Conservation (phyloP, 2,329 filamentous ascomycete species). For the Fusarium burgessii region DNA sequence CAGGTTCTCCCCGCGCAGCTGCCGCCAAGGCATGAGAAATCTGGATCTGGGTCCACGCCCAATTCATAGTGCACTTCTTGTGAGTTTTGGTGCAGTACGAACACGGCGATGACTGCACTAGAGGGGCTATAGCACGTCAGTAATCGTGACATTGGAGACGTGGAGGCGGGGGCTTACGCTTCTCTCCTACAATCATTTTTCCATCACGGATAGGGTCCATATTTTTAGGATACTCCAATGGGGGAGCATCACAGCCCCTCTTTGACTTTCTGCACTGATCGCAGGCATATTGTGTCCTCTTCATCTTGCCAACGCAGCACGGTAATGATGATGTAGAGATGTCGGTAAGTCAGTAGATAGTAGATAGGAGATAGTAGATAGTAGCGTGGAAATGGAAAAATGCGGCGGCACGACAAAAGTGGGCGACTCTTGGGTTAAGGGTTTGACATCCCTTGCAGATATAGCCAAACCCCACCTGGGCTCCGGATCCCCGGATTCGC, state of each 20-base stretch:
- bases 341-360: too few relatives aligned
- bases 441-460: background rate
- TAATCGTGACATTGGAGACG: background rate
- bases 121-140: background rate
- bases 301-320: background rate
- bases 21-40: slow-evolving; percentile 16
- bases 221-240: slow-evolving; percentile 5
- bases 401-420: background rate
- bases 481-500: slow-evolving; percentile 32
- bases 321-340: background rate
- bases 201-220: slow-evolving; percentile 13
- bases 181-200: slow-evolving; percentile 27
- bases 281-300: slow-evolving; percentile 28
- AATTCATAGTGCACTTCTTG: slow-evolving; percentile 47
- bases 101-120: slow-evolving; percentile 34
- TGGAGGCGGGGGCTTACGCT: background rate
- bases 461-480: background rate
- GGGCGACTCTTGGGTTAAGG: background rate
- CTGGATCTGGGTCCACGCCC: slow-evolving; percentile 39
- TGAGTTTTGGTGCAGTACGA: slow-evolving; percentile 49
- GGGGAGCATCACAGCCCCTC: slow-evolving; percentile 23
- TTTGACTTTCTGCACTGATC: slow-evolving; percentile 29
- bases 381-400: background rate
- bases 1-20: slow-evolving; percentile 7
- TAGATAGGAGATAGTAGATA: too few relatives aligned